Base-by-base conservation (phyloP, 768 basidiomycete species). In the Trametes cubensis region DNA sequence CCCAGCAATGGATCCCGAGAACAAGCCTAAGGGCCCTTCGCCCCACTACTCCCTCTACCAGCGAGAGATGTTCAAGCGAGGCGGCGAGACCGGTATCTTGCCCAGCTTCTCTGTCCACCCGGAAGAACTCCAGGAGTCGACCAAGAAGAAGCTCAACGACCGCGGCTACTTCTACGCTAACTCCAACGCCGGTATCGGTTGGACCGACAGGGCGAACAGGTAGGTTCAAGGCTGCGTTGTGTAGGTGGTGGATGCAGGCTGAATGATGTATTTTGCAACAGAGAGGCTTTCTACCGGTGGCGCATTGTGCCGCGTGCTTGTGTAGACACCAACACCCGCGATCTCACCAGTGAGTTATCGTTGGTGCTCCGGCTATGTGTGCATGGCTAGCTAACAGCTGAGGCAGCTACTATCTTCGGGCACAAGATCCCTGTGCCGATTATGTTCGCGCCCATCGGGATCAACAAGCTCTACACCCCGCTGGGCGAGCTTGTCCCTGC, bases 281-380 rank as follows among this genome's bases (percentile, higher is more conserved):
- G 80, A 48, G 80, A 82, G 63, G 83, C 84, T 0, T 81, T 85
- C 68, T 80, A 82, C 61, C 72, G 76, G 18, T 85, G 82, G 80
- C 76, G 79, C 42, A 83, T 87, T 63, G 72, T 86, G 21, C 84
- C 84, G 10, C 78, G 82, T 13, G 75, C 84, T 76, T 78, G 85
- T n/a, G 80, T 83, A 10, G 80, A 85, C 64, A 80, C 78, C 0
- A 80, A 76, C 61, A 76, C 73, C 0, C 76, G 83, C n/a, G 79
- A 81, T 63, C 71, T 85, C 8, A 79, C 75, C 18, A 77, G 79
- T 80, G 48, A 40, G 76, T 66, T 39, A 10, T 26, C n/a, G 25
- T 1, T 23, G n/a, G 53, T 23, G n/a, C n/a, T 46, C 10, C 26
- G 20, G 30, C 20, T 2, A 17, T 34, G 25, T 4, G 5, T 28